Base-by-base conservation (phyloP, 768 basidiomycete species). In the Ramaria sp. region DNA sequence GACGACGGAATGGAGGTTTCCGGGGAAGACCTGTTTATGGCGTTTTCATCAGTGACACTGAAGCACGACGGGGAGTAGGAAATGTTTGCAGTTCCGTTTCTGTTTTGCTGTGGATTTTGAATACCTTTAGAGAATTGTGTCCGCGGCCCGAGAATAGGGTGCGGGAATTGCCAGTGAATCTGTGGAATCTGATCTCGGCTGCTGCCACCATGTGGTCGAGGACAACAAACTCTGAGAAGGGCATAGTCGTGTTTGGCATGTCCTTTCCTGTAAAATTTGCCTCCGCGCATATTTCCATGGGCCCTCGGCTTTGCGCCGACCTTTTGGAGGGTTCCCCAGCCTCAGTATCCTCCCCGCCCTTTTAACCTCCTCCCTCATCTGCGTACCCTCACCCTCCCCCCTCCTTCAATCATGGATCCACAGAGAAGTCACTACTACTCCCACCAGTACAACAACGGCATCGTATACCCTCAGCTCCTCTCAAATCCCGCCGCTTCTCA, bases 41-140 rank as follows among this genome's bases (percentile, higher is more conserved):
- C 80, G 47, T 96, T 96, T 72, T 87, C 84, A 65, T 91, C 88
- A 69, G 89, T 96, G 66, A 96, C 93, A 34, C 59, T 65, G 37
- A 54, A 88, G 63, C 83, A 91, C 71, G 89, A 91, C 64, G 89
- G 86, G 59, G 88, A 89, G 62, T 31, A 68, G 59, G 30, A 2
- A 27, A n/a, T n/a, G n/a, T n/a, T n/a, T n/a, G n/a, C n/a, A n/a
- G n/a, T n/a, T n/a, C 27, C 3, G 27, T 2, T 27, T 2, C 27
- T 27, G 27, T 27, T 27, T 27, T 27, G 27, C 27, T 2, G n/a
- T n/a, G 27, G 27, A 27, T 27, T 27, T 27, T 27, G 27, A 27
- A 27, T 27, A 27, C 27, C 27, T 27, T 2, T 27, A 27, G 27
- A 27, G 27, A 27, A 27, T 2, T 27, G 27, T 2, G 27, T 27